Evolutionary conservation across 1,284 basidiomycete genomes (phyloP).

Genomic region (Leccinum fallax): DNA sequence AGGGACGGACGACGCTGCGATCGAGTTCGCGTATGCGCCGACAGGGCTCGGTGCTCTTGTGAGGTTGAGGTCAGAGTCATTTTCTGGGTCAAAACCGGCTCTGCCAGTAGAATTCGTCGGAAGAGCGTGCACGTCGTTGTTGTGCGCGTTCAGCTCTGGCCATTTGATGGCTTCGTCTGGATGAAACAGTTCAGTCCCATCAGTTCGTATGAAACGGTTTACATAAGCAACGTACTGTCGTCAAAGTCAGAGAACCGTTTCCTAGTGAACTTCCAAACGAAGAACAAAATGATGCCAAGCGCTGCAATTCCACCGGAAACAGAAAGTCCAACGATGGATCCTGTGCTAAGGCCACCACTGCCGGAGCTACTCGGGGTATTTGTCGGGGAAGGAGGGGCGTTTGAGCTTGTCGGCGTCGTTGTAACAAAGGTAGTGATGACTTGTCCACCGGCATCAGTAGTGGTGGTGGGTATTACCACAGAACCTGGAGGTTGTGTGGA

Average conservation of each 20-base stretch:
- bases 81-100: constrained; percentile 59
- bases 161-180: constrained; percentile 83
- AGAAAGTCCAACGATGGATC: too few species aligned
- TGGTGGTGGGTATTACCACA: constrained; percentile 25
- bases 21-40: constrained; percentile 45
- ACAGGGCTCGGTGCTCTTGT: constrained; percentile 50
- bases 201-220: constrained; percentile 14
- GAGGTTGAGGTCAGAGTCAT: constrained; percentile 58
- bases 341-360: too few species aligned
- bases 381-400: constrained; percentile 20
- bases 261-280: constrained; percentile 81
- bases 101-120: constrained; percentile 66
- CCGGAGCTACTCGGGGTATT: too few species aligned
- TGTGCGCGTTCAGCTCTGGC: constrained; percentile 78
- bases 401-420: constrained; percentile 11
- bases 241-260: constrained; percentile 76
- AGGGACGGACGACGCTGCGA: constrained; percentile 53
- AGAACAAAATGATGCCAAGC: constrained; percentile 46
- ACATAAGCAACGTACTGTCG: constrained; percentile 58
- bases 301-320: too few species aligned
- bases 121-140: constrained; percentile 56
- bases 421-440: constrained; percentile 19
- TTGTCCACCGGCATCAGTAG: constrained; percentile 32
- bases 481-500: constrained; percentile 2
- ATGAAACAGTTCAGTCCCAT: constrained; percentile 9